Base-by-base conservation (phyloP, 768 basidiomycete genomes). In the Daedaleopsis nitida region DNA sequence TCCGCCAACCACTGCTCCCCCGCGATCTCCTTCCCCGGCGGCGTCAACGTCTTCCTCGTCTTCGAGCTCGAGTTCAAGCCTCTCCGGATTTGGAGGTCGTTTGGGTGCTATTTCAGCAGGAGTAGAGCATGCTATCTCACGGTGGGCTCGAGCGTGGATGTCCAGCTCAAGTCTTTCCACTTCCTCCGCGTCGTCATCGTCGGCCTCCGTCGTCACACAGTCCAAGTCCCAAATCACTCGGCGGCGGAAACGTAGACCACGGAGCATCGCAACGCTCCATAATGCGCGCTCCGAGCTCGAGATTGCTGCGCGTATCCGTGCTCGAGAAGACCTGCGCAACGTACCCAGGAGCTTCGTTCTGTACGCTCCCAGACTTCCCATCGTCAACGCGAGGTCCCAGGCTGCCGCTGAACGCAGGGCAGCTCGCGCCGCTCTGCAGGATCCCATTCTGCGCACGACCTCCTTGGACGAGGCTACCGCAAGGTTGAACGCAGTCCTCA, bases 81-180 rank as follows among this genome's bases (percentile, higher is more conserved):
- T 77, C 11, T 75, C 72, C 17, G 69, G 70, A 7, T 68, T 71
- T 37, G 73, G 74, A 14, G 71, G 73, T 17, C 72, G 72, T 13
- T 63, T 75, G 13, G 76, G 74, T 8, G 73, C 74, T 3, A 70
- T 76, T 17, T 72, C 87, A 19, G 80, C 86, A 1, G 81, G 87
- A 39, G 80, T 91, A 11, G 90, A 92, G 65, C 78, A 81, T 52
- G 89, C 89, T 8, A 89, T 91, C 60, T 75, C 86, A 39, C 82
- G 85, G 60, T 92, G 89, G 89, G 88, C 88, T 21, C 78, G 84
- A 62, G 78, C 80, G 44, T 80, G 78, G 68, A 74, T 76, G 1
- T 76, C 79, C 0, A 69, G 75, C 1, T 77, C 83, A 0, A 80
- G 80, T 2, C 35, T 68, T 1, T 79, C 81, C n/a, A n/a, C n/a